Conservation (phyloP, 78 protist genomes). For the Dictyostelium purpureum region DNA sequence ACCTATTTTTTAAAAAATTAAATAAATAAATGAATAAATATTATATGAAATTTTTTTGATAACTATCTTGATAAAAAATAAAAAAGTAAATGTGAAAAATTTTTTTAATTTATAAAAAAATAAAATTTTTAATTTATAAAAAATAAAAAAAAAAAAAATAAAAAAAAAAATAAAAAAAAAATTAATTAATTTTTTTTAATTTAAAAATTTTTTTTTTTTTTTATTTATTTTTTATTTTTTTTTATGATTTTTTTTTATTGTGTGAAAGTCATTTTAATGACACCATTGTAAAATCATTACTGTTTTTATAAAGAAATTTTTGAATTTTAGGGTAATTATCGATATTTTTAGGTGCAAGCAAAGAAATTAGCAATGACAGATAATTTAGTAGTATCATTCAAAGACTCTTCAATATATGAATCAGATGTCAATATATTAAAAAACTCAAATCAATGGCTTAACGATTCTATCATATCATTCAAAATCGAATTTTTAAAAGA, state of each 20-base stretch:
- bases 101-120: neutral
- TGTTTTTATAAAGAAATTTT: too few species aligned
- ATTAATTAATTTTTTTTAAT: neutral
- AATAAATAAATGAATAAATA: too few species aligned
- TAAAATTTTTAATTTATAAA: neutral
- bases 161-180: neutral
- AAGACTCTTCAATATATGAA: conserved; percentile 28
- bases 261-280: neutral
- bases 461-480: conserved; percentile 61
- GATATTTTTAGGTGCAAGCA: too few species aligned
- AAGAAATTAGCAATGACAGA: neutral
- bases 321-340: too few species aligned
- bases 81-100: neutral
- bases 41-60: too few species aligned
- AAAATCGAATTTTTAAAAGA: conserved; percentile 42
- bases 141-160: neutral
- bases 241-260: neutral
- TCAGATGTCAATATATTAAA: conserved; percentile 25
- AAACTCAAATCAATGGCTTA: conserved; percentile 16
- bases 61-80: too few species aligned
- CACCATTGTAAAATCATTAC: too few species aligned
- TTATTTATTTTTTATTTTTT: neutral
- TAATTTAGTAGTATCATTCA: conserved; percentile 8
- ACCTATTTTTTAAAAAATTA: too few species aligned
- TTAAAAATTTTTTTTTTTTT: neutral